phyloP scores from a whole-genome alignment of 306 rosid species.

The Rosa lucieae region DNA sequence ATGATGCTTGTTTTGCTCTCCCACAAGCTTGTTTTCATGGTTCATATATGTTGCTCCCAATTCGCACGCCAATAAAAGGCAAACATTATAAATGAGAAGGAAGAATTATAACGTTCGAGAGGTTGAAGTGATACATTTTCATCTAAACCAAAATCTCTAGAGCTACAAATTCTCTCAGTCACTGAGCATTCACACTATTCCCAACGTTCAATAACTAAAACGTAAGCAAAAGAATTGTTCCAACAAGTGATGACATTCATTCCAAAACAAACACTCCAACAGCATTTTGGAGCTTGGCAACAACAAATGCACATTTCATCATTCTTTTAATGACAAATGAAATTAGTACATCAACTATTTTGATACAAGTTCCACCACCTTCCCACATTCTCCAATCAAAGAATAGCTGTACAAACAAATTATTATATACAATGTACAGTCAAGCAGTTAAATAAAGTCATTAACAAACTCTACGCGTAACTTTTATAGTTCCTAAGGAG shows the following conservation, averaged over 20 bases:
- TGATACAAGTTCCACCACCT: conserved; percentile 33
- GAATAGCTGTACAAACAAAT: conserved; percentile 85
- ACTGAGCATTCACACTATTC: not conserved
- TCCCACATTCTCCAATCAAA: conserved; percentile 58
- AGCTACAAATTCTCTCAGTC: not conserved
- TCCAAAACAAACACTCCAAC: too few species aligned
- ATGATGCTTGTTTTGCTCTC: too few species aligned
- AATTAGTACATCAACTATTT: conserved; percentile 35
- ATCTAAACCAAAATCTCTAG: too few species aligned
- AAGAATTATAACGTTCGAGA: too few species aligned
- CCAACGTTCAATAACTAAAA: not conserved
- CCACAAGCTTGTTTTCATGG: too few species aligned
- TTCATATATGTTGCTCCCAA: too few species aligned
- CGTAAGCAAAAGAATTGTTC: not conserved
- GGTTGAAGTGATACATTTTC: too few species aligned
- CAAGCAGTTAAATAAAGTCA: conserved; percentile 15
- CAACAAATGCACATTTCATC: conserved; percentile 43
- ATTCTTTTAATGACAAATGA: conserved; percentile 49
- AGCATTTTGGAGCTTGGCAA: not conserved
- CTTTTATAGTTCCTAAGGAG: conserved; percentile 38
- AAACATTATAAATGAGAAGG: too few species aligned
- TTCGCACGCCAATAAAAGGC: too few species aligned
- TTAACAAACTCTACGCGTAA: conserved; percentile 24
- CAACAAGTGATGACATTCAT: not conserved
- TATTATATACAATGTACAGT: conserved; percentile 31